A percentile compares a stretch with the other conserved stretches of the same genome.
Evolutionary conservation across 768 basidiomycete genomes (phyloP).

Genomic region (Macrolepiota fuliginosa): DNA sequence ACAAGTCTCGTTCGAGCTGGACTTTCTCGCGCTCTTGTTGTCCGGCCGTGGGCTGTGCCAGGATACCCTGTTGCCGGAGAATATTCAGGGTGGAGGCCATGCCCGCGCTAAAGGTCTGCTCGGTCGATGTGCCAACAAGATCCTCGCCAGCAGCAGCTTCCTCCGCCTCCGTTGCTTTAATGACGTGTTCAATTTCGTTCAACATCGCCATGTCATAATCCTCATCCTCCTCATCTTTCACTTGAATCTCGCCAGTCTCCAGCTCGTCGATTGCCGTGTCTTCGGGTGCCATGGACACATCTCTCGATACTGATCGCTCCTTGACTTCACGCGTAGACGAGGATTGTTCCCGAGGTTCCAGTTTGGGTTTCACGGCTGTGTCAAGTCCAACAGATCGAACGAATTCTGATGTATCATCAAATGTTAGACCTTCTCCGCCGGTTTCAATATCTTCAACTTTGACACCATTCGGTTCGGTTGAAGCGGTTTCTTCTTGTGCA

Average conservation of each 20-base stretch:
- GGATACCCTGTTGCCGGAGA: constrained; percentile 88
- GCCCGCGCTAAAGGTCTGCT: constrained; percentile 79
- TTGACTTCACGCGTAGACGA: constrained; percentile 5
- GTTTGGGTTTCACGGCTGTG: constrained; percentile 48
- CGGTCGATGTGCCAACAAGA: constrained; percentile 62
- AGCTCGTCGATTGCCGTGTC: constrained; percentile 72
- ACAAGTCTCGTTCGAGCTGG: constrained; percentile 83
- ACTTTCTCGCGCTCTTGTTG: constrained; percentile 73
- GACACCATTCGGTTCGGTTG: constrained; percentile 31
- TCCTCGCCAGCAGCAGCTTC: constrained; percentile 26
- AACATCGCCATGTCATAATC: constrained; percentile 73
- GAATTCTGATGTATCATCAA: constrained; percentile 97
- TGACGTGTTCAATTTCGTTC: constrained; percentile 68
- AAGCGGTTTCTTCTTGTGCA: constrained; percentile 43
- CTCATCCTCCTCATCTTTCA: constrained; percentile 78
- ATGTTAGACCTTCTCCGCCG: constrained; percentile 64
- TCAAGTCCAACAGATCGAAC: constrained; percentile 80
- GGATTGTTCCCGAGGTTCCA: constrained; percentile 38
- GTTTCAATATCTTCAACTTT: constrained; percentile 41
- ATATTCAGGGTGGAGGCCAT: constrained; percentile 88
- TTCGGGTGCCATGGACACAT: constrained; percentile 53
- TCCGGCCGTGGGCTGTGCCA: constrained; percentile 64
- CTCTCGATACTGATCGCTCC: constrained; percentile 40
- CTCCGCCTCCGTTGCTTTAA: constrained; percentile 62
- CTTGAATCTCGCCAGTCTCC: constrained; percentile 76